phyloP scores from a whole-genome alignment of 1,139 yeast species.

The Kodamaea anthophila region DNA sequence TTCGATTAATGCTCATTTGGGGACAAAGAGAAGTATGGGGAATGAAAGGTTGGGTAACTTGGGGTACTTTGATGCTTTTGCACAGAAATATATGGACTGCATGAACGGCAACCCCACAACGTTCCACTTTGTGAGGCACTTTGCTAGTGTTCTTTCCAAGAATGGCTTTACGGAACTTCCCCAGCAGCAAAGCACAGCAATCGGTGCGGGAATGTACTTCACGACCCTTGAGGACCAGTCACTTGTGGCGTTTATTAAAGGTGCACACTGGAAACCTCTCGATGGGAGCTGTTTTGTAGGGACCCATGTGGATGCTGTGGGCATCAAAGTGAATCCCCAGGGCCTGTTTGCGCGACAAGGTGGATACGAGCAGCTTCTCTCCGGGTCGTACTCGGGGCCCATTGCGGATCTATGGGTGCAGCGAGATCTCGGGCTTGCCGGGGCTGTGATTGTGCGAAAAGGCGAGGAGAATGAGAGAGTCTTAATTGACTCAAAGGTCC shows the following conservation, averaged over 20 bases:
- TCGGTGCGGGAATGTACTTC: slow-evolving; percentile 19
- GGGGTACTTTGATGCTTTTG: slow-evolving; percentile 14
- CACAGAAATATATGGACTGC: slow-evolving; percentile 31
- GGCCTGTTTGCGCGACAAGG: slow-evolving; percentile 13
- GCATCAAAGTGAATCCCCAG: slow-evolving; percentile 33
- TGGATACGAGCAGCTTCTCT: slow-evolving; percentile 40
- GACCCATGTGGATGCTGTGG: slow-evolving; percentile 38
- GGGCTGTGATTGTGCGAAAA: slow-evolving; percentile 28
- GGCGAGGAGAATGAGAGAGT: slow-evolving; percentile 16
- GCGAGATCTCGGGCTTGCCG: slow-evolving; percentile 45
- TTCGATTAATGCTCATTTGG: background rate
- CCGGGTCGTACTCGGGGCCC: slow-evolving; percentile 39
- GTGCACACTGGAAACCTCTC: slow-evolving; percentile 33
- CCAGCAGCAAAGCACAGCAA: background rate
- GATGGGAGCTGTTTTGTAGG: slow-evolving; percentile 38
- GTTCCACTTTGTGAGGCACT: slow-evolving; percentile 31
- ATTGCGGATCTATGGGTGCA: slow-evolving; percentile 35
- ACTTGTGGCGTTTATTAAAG: slow-evolving; percentile 35
- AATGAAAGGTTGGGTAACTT: slow-evolving; percentile 1
- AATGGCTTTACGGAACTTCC: slow-evolving; percentile 22
- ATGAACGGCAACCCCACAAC: slow-evolving; percentile 39
- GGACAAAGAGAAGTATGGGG: background rate
- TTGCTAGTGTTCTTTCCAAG: slow-evolving; percentile 19
- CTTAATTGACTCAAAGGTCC: slow-evolving; percentile 24
- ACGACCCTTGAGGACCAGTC: slow-evolving; percentile 33